A percentile compares a stretch with the other conserved stretches of the same genome.
Conservation (phyloP, 345 rosid genomes). For the Carallia pectinifolia region DNA sequence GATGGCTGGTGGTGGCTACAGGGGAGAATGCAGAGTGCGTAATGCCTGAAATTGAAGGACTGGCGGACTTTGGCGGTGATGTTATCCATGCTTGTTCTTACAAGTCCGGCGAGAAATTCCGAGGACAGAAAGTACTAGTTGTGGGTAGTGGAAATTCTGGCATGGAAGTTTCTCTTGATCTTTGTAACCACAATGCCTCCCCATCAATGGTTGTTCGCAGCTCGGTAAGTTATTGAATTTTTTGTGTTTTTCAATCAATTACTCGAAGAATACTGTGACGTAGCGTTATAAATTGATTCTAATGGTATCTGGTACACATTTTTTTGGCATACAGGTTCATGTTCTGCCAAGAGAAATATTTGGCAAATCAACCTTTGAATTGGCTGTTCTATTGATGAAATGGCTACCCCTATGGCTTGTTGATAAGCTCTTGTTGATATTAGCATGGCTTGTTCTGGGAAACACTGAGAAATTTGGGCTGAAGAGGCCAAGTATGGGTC, state of each 20-base stretch:
- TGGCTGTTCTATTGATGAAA: constrained; percentile 47
- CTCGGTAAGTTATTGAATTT: constrained; percentile 52
- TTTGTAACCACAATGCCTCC: constrained; percentile 60
- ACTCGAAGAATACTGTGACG: neutral
- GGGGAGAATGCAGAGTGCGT: constrained; percentile 91
- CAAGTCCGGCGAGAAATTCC: constrained; percentile 73
- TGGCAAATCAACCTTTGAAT: constrained; percentile 73
- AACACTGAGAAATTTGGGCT: constrained; percentile 54
- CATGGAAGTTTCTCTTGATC: constrained; percentile 94
- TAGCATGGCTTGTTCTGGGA: constrained; percentile 59
- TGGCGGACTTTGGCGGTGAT: constrained; percentile 61
- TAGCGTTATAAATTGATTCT: neutral
- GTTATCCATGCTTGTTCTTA: constrained; percentile 66
- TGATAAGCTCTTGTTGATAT: constrained; percentile 53
- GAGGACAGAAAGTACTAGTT: constrained; percentile 67
- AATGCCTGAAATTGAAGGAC: constrained; percentile 70
- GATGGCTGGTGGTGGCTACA: constrained; percentile 96
- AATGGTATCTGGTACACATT: neutral
- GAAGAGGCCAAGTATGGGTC: constrained; percentile 65
- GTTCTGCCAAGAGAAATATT: constrained; percentile 81
- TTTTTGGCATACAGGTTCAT: constrained; percentile 55
- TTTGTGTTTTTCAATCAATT: neutral
- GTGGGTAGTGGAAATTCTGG: constrained; percentile 98
- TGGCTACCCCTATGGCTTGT: constrained; percentile 82
- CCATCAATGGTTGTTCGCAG: constrained; percentile 84